Conservation (phyloP, 139 green algal genomes). For the Microglena sp. region DNA sequence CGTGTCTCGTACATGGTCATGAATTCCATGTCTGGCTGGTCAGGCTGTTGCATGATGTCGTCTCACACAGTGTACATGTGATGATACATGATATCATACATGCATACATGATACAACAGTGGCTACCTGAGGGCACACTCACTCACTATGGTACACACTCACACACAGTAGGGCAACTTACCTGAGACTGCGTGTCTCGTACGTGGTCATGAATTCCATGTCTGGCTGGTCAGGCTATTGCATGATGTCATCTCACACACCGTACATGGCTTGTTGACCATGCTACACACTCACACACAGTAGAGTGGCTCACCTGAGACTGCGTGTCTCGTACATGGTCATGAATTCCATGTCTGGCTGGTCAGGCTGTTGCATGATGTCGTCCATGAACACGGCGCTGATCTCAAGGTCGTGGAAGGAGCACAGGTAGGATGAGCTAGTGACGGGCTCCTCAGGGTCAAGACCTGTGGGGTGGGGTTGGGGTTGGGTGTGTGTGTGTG, state of each 20-base stretch:
- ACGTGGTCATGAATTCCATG: constrained; percentile 46
- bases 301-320: constrained; percentile 5
- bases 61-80: no score
- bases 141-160: no score
- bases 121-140: no score
- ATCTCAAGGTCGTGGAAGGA: constrained; percentile 65
- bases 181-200: no score
- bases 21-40: constrained; percentile 46
- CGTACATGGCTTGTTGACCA: no score
- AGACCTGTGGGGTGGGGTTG: no score
- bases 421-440: constrained; percentile 49
- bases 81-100: no score
- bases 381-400: constrained; percentile 51
- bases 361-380: constrained; percentile 58
- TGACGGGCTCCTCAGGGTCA: constrained; percentile 71
- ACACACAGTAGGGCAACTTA: no score
- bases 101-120: no score
- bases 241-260: constrained; percentile 72
- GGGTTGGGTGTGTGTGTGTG: no score
- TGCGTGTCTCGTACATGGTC: constrained; percentile 34
- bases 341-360: constrained; percentile 49
- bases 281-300: no score
- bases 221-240: constrained; percentile 50
- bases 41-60: constrained; percentile 56
- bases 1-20: constrained; percentile 56